Evolutionary conservation across 2,329 filamentous ascomycete genomes (phyloP), one percentile per base, ranked within the genome.

Genomic region (Colletotrichum theobromicola): DNA sequence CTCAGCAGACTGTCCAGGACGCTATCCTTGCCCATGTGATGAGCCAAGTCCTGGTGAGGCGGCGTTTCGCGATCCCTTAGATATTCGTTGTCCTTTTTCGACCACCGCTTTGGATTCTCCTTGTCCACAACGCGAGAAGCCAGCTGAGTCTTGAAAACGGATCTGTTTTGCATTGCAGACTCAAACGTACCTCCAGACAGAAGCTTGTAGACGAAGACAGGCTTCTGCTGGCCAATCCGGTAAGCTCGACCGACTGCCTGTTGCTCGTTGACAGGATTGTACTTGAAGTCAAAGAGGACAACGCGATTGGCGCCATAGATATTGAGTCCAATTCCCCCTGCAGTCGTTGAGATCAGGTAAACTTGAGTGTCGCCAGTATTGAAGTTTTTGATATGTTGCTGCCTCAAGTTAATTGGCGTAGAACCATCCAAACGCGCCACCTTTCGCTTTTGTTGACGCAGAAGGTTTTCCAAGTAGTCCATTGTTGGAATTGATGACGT

Each of bases 221-320:
- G 88, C 78, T 96, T 97, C 46, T 85, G 86, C 82, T 98, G 96
- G 0, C 95, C 95, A 37, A 98, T 90, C 1, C 96, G 94, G 82
- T 97, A 98, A 0, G 94, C 93, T 67, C 96, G 90, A 3, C 95
- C 96, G 65, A 98, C 91, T 2, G 96, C 96, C 83, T 98, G 96
- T 79, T 95, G 93, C 82, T 98, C 96, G 80, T 93, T 88, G 7
- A 92, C 89, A 0, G 96, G 96, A 76, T 96, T 97, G 84, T 93
- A 98, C 75, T 89, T 88, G 79, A 94, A 95, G 81, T 98, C 96
- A 70, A 97, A 94, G 24, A 98, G 93, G 24, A 98, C 90, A 2
- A 98, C 94, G 24, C 96, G 91, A 81, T 95, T 98, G 2, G 96
- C 96, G 2, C 93, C 93, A 53, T 91, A 90, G 15, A 98, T 93